phyloP scores from a whole-genome alignment of 2,329 filamentous ascomycete species.

The Coleophoma cylindrospora region DNA sequence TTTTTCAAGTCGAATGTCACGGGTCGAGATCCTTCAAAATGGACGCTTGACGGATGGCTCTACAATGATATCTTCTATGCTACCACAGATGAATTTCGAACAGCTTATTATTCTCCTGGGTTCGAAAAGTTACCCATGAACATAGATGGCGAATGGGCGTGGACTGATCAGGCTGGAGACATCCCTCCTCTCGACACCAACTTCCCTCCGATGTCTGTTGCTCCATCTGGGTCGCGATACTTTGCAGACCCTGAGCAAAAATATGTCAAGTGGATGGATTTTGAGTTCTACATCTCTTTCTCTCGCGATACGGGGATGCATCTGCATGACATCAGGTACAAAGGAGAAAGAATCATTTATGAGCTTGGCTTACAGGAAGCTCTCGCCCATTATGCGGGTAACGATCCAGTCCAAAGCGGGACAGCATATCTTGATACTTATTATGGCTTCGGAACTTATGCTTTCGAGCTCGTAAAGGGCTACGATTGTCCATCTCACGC shows the following conservation, averaged over 20 bases:
- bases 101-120: slow-evolving; percentile 33
- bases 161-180: slow-evolving; percentile 34
- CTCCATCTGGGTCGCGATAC: slow-evolving; percentile 35
- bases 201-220: slow-evolving; percentile 32
- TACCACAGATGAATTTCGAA: slow-evolving; percentile 40
- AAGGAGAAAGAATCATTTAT: slow-evolving; percentile 49
- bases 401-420: slow-evolving; percentile 20
- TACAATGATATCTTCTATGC: slow-evolving; percentile 49
- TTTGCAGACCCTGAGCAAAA: slow-evolving; percentile 34
- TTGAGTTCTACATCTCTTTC: slow-evolving; percentile 45
- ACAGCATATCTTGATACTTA: slow-evolving; percentile 26
- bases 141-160: slow-evolving; percentile 41
- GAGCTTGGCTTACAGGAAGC: slow-evolving; percentile 52
- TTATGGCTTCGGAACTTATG: slow-evolving; percentile 25
- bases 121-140: slow-evolving; percentile 43
- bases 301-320: slow-evolving; percentile 41
- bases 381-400: slow-evolving; percentile 24
- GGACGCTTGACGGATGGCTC: slow-evolving; percentile 46
- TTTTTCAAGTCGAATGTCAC: slow-evolving; percentile 42
- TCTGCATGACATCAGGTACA: slow-evolving; percentile 47
- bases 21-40: slow-evolving; percentile 42
- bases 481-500: slow-evolving; percentile 43
- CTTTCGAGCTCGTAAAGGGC: slow-evolving; percentile 23
- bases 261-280: slow-evolving; percentile 47
- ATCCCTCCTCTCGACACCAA: slow-evolving; percentile 30